Conservation (phyloP, 1,284 basidiomycete species). For the Ceratobasidium papillatum region DNA sequence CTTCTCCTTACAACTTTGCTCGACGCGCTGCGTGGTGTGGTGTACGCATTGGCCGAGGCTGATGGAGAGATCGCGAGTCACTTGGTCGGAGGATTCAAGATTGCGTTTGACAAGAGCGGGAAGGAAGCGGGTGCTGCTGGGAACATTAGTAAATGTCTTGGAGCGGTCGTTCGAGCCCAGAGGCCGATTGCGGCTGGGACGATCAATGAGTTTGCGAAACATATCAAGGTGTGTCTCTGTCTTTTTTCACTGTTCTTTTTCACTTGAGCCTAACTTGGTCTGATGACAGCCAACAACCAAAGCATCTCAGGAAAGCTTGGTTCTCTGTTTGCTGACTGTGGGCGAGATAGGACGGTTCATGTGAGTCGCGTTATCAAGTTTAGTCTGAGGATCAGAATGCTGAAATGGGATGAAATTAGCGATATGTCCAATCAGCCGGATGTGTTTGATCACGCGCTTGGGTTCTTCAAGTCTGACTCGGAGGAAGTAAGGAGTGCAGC, state of each 20-base stretch:
- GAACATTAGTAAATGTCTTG: slow-evolving; percentile 86
- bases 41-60: slow-evolving; percentile 79
- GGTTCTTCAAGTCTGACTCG: slow-evolving; percentile 76
- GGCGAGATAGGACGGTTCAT: slow-evolving; percentile 90
- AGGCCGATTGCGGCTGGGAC: slow-evolving; percentile 77
- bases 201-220: slow-evolving; percentile 81
- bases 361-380: slow-evolving; percentile 57
- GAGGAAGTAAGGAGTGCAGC: slow-evolving; percentile 89
- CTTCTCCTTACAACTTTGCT: slow-evolving; percentile 72
- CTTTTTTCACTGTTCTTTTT: background rate
- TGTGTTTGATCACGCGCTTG: slow-evolving; percentile 76
- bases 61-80: slow-evolving; percentile 83
- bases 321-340: slow-evolving; percentile 85
- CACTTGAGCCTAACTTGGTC: background rate
- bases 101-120: slow-evolving; percentile 65
- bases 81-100: slow-evolving; percentile 74
- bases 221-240: slow-evolving; percentile 66
- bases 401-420: slow-evolving; percentile 54
- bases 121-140: slow-evolving; percentile 59
- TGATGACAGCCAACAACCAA: slow-evolving; percentile 65
- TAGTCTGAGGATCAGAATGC: background rate
- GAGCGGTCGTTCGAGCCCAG: slow-evolving; percentile 76
- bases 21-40: slow-evolving; percentile 84
- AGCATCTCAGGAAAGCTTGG: slow-evolving; percentile 69
- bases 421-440: slow-evolving; percentile 83